phyloP scores from a whole-genome alignment of 805 yeast genomes.

The Starmera pachycereana region DNA sequence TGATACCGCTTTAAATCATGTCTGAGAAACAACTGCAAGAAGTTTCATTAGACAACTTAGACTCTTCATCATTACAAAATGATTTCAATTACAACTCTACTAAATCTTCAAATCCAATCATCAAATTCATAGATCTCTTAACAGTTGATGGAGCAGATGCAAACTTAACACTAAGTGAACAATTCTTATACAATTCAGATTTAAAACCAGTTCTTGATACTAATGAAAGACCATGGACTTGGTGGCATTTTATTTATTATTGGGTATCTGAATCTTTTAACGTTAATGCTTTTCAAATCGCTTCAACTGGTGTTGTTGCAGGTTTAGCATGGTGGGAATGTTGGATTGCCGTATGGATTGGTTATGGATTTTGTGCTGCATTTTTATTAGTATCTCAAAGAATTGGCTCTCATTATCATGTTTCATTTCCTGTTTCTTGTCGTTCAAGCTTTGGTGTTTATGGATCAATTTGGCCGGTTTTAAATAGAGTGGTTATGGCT shows the following conservation, averaged over 20 bases:
- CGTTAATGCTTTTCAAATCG: slow-evolving; percentile 86
- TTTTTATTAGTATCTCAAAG: slow-evolving; percentile 65
- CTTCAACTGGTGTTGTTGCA: slow-evolving; percentile 70
- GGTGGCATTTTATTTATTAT: slow-evolving; percentile 71
- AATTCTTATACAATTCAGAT: slow-evolving; percentile 66
- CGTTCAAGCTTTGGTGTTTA: slow-evolving; percentile 80
- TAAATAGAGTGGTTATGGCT: slow-evolving; percentile 83
- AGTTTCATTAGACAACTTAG: no score
- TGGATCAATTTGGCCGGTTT: slow-evolving; percentile 81
- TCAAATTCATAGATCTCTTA: neutral
- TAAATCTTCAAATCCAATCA: no score
- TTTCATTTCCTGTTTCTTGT: slow-evolving; percentile 75
- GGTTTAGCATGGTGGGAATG: slow-evolving; percentile 89
- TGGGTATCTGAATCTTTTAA: slow-evolving; percentile 91
- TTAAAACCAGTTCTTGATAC: slow-evolving; percentile 63
- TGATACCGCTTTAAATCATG: no score
- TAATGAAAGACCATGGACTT: slow-evolving; percentile 67
- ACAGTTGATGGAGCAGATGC: slow-evolving; percentile 4
- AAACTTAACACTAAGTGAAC: slow-evolving; percentile 43
- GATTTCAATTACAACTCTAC: no score
- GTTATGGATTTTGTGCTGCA: slow-evolving; percentile 58
- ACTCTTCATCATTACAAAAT: no score
- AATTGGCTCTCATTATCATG: slow-evolving; percentile 71
- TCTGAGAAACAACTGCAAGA: no score
- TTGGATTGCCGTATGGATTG: slow-evolving; percentile 85